Evolutionary conservation across 768 basidiomycete genomes (phyloP), one percentile per base, ranked within the genome.

Genomic region (Russula lepida): DNA sequence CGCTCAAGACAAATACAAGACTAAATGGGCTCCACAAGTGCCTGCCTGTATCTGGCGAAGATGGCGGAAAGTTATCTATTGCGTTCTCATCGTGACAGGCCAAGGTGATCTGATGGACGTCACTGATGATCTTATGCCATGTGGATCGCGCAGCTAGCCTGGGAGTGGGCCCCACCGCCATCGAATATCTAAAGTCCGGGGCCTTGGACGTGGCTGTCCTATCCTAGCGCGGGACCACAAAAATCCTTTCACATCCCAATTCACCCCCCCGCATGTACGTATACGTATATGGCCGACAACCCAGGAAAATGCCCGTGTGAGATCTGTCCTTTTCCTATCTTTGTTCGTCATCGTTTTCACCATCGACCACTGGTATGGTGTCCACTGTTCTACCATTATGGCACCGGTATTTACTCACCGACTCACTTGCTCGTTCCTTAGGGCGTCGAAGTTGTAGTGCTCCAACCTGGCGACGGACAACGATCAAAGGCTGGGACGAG

Each of bases 401-500:
- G n/a, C n/a, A n/a, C n/a, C n/a, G n/a, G n/a, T n/a, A n/a, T n/a
- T n/a, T n/a, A n/a, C n/a, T n/a, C n/a, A 33, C 25, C 19, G 39
- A 6, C 15, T 13, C 21, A 17, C 48, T 21, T n/a, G 46, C 28
- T 59, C 19, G 23, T 65, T 37, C 21, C 17, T 52, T 63, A 90
- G 89, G 89, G 89, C 72, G 88, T 92, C 64, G 81, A 76, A 48
- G 76, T 93, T 68, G 77, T 88, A 59, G 71, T 71, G 47, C 67
- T 88, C 66, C 58, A 68, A 21, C 65, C 78, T 35, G 90, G 89
- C 39, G 86, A 92, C 73, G 81, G 81, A 64, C 64, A 67, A 56
- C 90, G 47, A 92, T 93, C 75, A 86, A 78, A 70, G 89, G 89
- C 43, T 92, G 90, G 91, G 91, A 93, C 69, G 89, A 92, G 72